Evolutionary conservation across 345 rosid genomes (phyloP), one percentile per base, ranked within the genome.

Genomic region (Syzygium oleosum): DNA sequence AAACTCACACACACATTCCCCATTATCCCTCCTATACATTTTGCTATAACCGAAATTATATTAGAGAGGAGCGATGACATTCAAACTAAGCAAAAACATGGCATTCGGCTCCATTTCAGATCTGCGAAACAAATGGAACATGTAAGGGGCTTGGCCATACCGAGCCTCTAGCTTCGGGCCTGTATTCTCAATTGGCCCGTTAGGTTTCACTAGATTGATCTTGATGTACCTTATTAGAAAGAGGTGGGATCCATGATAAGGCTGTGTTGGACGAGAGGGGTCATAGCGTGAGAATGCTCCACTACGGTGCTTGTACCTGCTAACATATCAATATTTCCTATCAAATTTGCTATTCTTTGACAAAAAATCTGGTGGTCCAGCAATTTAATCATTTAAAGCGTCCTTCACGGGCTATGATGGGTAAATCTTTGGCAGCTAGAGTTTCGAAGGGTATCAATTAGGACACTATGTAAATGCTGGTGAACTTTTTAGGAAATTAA

Each of bases 141-240:
- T 59, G 7, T 27, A 41, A 41, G 31, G 27, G 13, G 15, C 27
- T 5, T 59, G 6, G 16, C 11, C 31, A 59, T 59, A 12, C 16
- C 5, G 13, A 27, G 31, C 16, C 11, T 27, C 31, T 0, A 5
- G 8, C 31, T 59, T 27, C 31, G 27, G 13, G 68, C 11, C 68
- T 59, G 43, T 41, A 41, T 41, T 41, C 43, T 41, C 43, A 41
- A 41, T 41, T 41, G 6, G 43, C 43, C 43, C 4, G 4, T 41
- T 41, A 41, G 43, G 43, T 41, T 41, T 41, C 43, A 41, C 43
- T 41, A 41, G 43, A 41, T 41, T 41, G 43, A 41, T 91, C 6
- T 89, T 98, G 73, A 94, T 96, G 98, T 95, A 96, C 90, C 94
- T 96, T 63, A 95, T 95, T 43, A 98, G 96, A 90, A 98, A 96